Evolutionary conservation across 2,329 filamentous ascomycete species (phyloP).

Genomic region (Plectosphaerella cucumerina): DNA sequence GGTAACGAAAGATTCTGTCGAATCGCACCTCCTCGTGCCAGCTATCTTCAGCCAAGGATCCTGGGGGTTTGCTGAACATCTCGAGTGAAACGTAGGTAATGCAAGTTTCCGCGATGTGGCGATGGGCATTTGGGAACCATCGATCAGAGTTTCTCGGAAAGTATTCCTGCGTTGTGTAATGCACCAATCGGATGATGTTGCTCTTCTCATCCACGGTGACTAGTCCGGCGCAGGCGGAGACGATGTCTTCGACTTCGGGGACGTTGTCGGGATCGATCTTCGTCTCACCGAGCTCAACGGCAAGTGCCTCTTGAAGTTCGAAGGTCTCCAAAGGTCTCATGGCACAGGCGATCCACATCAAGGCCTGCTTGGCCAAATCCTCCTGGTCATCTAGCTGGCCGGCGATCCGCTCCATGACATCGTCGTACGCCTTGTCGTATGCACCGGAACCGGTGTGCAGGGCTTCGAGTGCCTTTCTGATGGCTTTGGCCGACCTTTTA

Average conservation of each 20-base stretch:
- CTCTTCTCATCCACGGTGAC: constrained; percentile 34
- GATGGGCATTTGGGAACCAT: constrained; percentile 26
- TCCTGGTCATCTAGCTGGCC: constrained; percentile 23
- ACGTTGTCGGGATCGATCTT: constrained; percentile 30
- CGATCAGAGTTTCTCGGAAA: constrained; percentile 22
- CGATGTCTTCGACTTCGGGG: constrained; percentile 23
- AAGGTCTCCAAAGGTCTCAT: constrained; percentile 22
- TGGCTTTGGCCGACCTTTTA: constrained; percentile 19
- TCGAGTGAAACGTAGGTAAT: constrained; percentile 30
- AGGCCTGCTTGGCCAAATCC: constrained; percentile 30
- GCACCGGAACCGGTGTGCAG: constrained; percentile 23
- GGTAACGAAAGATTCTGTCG: too few species aligned
- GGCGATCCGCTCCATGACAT: constrained; percentile 36
- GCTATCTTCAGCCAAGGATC: too few species aligned
- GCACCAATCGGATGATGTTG: constrained; percentile 33
- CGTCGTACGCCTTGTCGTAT: constrained; percentile 34
- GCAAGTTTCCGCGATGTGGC: constrained; percentile 23
- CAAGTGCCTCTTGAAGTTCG: constrained; percentile 39
- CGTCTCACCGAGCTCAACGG: constrained; percentile 20
- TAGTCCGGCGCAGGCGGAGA: constrained; percentile 35
- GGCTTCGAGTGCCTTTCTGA: constrained; percentile 24
- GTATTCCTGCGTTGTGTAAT: constrained; percentile 43
- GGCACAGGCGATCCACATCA: constrained; percentile 36
- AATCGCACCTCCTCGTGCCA: too few species aligned
- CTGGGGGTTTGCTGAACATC: too few species aligned